Evolutionary conservation across 2,329 filamentous ascomycete genomes (phyloP), one percentile per base, ranked within the genome.

Genomic region (Dryadomyces sulphureus): DNA sequence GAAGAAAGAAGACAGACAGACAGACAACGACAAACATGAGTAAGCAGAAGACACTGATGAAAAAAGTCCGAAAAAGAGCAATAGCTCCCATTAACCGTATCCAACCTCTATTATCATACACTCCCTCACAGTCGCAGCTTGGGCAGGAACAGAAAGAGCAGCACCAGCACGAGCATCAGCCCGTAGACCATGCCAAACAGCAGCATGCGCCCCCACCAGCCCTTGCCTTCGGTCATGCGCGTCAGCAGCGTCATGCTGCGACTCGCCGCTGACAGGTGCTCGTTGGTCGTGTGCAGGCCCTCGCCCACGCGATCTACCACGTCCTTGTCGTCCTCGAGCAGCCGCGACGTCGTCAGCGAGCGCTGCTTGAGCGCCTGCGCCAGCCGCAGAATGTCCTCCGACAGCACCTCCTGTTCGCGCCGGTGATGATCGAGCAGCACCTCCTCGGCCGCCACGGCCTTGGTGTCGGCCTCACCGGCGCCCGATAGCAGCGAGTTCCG

Each of bases 161-260:
- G 55, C 32, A 94, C 66, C 17, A 87, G 74, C 22, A 77, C 64
- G n/a, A 93, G 55, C 80, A 87, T 90, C 51, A 95, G 62, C 25
- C 77, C 86, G 55, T 81, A 84, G 42, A 95, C 88, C 72, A 85
- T 83, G 35, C 70, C 81, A 67, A 92, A 94, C 50, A 95, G 68
- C 64, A 90, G 70, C 68, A 94, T 75, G 45, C 89, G 68, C 6
- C 83, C 88, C 77, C 75, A 87, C 83, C 84, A 93, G 0, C 88
- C 88, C 59, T 82, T 81, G 4, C 88, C 89, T 65, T 95, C 90
- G 16, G 82, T 87, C 79, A 94, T 87, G 45, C 73, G 73, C 54
- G 77, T 70, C 58, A 96, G 62, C 56, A 75, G 72, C 1, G 84
- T 81, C 85, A 96, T 93, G 51, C 78, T 69, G 52, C 77, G 75